Evolutionary conservation across 2,329 filamentous ascomycete species (phyloP).

Genomic region (Aulographum hederae): DNA sequence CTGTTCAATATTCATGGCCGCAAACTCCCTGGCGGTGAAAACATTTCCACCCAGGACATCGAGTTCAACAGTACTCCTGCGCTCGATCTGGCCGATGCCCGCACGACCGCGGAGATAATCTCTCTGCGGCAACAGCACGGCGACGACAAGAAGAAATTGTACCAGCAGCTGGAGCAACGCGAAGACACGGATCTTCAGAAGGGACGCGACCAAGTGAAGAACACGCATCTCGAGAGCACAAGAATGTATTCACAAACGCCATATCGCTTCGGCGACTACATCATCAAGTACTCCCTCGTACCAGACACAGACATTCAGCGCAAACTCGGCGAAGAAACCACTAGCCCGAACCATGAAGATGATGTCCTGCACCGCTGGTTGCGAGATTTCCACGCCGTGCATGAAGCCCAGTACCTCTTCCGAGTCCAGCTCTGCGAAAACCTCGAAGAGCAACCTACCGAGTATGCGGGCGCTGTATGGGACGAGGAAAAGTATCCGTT

Average conservation of each 20-base stretch:
- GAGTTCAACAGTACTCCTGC: slow-evolving; percentile 30
- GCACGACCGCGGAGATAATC: slow-evolving; percentile 26
- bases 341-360: slow-evolving; percentile 14
- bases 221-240: slow-evolving; percentile 20
- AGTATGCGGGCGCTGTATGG: slow-evolving; percentile 25
- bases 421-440: slow-evolving; percentile 29
- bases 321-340: slow-evolving; percentile 20
- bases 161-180: slow-evolving; percentile 21
- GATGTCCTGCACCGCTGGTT: slow-evolving; percentile 20
- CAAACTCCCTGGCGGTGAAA: slow-evolving; percentile 20
- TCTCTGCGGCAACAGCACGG: slow-evolving; percentile 20
- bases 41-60: slow-evolving; percentile 23
- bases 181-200: slow-evolving; percentile 21
- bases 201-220: slow-evolving; percentile 19
- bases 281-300: slow-evolving; percentile 28
- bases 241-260: slow-evolving; percentile 28
- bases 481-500: slow-evolving; percentile 28
- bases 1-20: slow-evolving; percentile 28
- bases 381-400: slow-evolving; percentile 18
- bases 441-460: slow-evolving; percentile 26
- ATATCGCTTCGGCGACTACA: slow-evolving; percentile 28
- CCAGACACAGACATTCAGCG: slow-evolving; percentile 22
- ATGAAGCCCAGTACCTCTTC: slow-evolving; percentile 25
- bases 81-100: slow-evolving; percentile 27
- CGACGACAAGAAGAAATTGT: slow-evolving; percentile 15